Conservation (phyloP, 75 land plant species). For the Larix kaempferi region DNA sequence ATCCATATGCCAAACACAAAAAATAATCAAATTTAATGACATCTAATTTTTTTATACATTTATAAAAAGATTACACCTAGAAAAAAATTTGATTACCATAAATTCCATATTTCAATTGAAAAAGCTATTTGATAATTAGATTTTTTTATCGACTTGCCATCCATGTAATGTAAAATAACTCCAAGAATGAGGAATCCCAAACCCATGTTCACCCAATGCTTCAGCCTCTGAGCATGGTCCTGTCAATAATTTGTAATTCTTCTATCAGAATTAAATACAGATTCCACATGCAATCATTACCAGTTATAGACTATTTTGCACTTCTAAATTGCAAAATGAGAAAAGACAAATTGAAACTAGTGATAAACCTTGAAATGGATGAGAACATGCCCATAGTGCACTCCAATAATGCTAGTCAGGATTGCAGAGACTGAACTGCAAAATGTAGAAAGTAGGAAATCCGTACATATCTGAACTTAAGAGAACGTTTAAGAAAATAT, state of each 20-base stretch:
- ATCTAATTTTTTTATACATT: too few relatives aligned
- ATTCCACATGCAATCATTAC: background rate
- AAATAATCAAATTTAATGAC: too few relatives aligned
- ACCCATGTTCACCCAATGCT: constrained; percentile 41
- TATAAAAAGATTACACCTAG: too few relatives aligned
- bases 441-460: background rate
- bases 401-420: constrained; percentile 35
- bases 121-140: background rate
- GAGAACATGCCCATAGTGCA: constrained; percentile 61
- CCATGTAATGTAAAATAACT: constrained; percentile 31
- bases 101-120: too few relatives aligned
- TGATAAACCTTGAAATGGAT: constrained; percentile 48
- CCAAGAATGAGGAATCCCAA: constrained; percentile 23
- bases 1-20: too few relatives aligned
- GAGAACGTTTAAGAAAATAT: too few relatives aligned
- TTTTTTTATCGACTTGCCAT: constrained; percentile 16
- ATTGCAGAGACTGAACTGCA: constrained; percentile 59
- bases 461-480: too few relatives aligned
- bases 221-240: constrained; percentile 46
- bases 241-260: background rate
- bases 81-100: too few relatives aligned
- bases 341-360: too few relatives aligned
- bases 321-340: too few relatives aligned
- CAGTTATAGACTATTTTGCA: too few relatives aligned
- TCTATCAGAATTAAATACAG: background rate